These are phyloP conservation scores for Kwoniella shandongensis DNA, from an alignment of 768 basidiomycete species.

Conservation along the genomic window DNA sequence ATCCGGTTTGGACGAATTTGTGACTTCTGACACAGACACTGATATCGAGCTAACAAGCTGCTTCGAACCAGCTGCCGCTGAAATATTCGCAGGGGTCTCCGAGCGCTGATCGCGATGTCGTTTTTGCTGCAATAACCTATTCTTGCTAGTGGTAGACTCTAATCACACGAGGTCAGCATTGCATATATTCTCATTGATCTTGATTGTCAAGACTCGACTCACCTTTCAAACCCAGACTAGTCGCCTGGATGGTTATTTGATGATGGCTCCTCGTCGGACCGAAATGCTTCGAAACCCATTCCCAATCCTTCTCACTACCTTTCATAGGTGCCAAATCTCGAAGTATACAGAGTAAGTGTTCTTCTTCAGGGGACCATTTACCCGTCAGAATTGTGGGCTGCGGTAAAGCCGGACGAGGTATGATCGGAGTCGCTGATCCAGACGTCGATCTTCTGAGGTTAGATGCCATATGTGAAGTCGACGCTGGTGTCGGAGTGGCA, in stretches of 20 bases:
- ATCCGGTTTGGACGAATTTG: no score
- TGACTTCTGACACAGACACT: no score
- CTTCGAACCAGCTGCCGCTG: no score
- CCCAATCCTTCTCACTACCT: conserved; percentile 33
- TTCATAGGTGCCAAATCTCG: no score
- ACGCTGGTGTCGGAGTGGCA: no score
- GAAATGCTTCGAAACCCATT: conserved; percentile 30
- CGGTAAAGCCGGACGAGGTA: conserved; percentile 4
- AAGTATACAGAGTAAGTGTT: no score
- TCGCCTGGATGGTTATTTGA: conserved; percentile 43
- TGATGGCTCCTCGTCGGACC: conserved; percentile 35
- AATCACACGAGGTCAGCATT: neutral
- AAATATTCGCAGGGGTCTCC: no score
- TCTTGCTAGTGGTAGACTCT: conserved; percentile 12
- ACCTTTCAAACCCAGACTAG: conserved; percentile 41
- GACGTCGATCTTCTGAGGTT: neutral
- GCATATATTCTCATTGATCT: neutral
- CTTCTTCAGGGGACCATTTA: conserved; percentile 18
- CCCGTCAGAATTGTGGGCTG: neutral
- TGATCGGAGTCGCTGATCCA: neutral
- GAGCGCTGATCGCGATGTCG: conserved; percentile 12
- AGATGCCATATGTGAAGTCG: neutral
- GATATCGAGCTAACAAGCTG: no score
- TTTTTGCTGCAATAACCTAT: conserved; percentile 10
- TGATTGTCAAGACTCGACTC: conserved; percentile 7